Conservation (phyloP, 2,329 filamentous ascomycete species). For the Ascochyta clinopodiicola region DNA sequence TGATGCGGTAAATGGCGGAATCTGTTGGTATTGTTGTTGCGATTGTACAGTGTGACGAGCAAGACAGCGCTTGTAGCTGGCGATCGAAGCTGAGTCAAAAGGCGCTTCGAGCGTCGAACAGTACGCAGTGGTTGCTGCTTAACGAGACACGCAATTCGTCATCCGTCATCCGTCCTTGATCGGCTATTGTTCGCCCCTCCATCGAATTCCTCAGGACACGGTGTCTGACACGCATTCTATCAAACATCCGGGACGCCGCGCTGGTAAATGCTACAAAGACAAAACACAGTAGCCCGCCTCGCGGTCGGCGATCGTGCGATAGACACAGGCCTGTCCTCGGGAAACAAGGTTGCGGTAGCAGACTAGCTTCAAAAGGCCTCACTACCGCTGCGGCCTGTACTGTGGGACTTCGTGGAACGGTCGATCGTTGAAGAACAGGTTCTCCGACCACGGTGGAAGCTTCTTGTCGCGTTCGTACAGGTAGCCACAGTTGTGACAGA, state of each 20-base stretch:
- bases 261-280: slow-evolving; percentile 26
- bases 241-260: slow-evolving; percentile 19
- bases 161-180: slow-evolving; percentile 1
- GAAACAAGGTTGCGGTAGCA: background rate
- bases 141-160: background rate
- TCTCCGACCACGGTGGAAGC: slow-evolving; percentile 77
- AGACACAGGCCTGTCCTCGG: background rate
- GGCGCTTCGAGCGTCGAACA: slow-evolving; percentile 1
- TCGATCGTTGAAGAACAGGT: slow-evolving; percentile 64
- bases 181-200: slow-evolving; percentile 2
- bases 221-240: slow-evolving; percentile 10
- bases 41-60: background rate
- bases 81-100: background rate
- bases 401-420: slow-evolving; percentile 33
- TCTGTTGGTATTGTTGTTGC: slow-evolving; percentile 11
- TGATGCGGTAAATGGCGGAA: slow-evolving; percentile 1
- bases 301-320: background rate
- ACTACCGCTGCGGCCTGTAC: slow-evolving; percentile 29
- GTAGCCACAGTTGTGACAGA: slow-evolving; percentile 93
- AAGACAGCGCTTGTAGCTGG: background rate
- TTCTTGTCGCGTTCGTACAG: slow-evolving; percentile 86
- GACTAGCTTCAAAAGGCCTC: background rate
- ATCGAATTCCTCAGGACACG: slow-evolving; percentile 1
- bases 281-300: slow-evolving; percentile 1
- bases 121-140: slow-evolving; percentile 2